Conservation (phyloP, 306 rosid species). For the Glycyrrhiza uralensis region DNA sequence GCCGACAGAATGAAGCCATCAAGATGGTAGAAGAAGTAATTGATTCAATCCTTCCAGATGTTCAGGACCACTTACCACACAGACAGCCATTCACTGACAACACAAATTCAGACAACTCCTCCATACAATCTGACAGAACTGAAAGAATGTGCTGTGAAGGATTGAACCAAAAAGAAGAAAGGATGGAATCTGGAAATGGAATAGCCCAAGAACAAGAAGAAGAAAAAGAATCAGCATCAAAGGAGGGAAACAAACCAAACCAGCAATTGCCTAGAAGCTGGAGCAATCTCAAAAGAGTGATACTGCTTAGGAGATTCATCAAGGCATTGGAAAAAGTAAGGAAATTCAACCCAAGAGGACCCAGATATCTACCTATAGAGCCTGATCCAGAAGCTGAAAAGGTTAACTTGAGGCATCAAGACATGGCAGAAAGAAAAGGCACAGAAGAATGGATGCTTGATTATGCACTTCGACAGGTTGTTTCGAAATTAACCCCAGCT, state of each 20-base stretch:
- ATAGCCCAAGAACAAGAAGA: slow-evolving; percentile 21
- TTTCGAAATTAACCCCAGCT: slow-evolving; percentile 73
- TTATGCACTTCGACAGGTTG: slow-evolving; percentile 80
- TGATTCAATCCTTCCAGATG: slow-evolving; percentile 76
- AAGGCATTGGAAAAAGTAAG: slow-evolving; percentile 73
- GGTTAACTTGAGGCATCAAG: slow-evolving; percentile 65
- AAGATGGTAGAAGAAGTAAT: slow-evolving; percentile 91
- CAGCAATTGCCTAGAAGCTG: slow-evolving; percentile 52
- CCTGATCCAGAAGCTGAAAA: slow-evolving; percentile 58
- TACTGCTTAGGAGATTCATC: slow-evolving; percentile 78
- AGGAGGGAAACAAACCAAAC: slow-evolving; percentile 40
- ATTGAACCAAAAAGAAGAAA: slow-evolving; percentile 26
- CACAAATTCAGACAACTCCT: slow-evolving; percentile 28
- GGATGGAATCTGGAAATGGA: slow-evolving; percentile 15
- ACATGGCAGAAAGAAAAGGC: slow-evolving; percentile 59
- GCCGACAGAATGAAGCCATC: slow-evolving; percentile 66
- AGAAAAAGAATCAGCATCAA: slow-evolving; percentile 20
- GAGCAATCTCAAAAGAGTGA: slow-evolving; percentile 81
- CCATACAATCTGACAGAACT: slow-evolving; percentile 9
- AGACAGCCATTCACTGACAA: slow-evolving; percentile 22
- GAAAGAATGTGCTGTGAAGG: slow-evolving; percentile 8
- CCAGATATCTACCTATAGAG: slow-evolving; percentile 50
- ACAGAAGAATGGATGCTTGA: slow-evolving; percentile 99
- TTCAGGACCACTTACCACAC: slow-evolving; percentile 37
- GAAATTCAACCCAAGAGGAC: slow-evolving; percentile 59